These are phyloP conservation scores for Trametes sp. DNA, from an alignment of 1,284 basidiomycete species.

Conservation along the genomic window DNA sequence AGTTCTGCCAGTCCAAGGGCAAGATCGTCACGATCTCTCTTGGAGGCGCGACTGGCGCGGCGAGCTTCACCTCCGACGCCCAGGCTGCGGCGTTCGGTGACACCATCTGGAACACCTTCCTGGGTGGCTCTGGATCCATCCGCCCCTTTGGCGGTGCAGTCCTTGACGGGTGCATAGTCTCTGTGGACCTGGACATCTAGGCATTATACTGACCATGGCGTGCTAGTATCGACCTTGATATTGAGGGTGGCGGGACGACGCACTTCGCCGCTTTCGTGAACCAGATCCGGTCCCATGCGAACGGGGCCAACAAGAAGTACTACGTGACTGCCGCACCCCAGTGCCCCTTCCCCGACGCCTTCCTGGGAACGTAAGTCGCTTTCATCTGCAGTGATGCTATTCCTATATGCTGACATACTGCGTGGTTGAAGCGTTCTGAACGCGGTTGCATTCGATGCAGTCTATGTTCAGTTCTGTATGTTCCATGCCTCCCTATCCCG, in stretches of 20 bases:
- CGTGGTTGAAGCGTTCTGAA: conserved; percentile 50
- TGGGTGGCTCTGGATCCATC: conserved; percentile 61
- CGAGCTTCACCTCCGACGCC: conserved; percentile 58
- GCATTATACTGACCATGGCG: neutral
- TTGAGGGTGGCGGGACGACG: conserved; percentile 63
- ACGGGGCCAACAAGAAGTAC: conserved; percentile 62
- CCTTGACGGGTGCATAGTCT: conserved; percentile 62
- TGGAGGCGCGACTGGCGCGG: conserved; percentile 66
- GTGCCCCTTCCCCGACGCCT: conserved; percentile 70
- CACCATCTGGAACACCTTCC: conserved; percentile 71
- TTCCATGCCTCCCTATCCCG: neutral
- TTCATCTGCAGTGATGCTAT: neutral
- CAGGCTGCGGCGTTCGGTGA: conserved; percentile 61
- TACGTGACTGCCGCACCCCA: conserved; percentile 73
- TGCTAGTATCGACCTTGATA: conserved; percentile 63
- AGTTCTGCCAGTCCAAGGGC: conserved; percentile 67
- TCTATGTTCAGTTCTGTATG: conserved; percentile 69
- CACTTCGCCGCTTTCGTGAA: conserved; percentile 63
- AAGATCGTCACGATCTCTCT: conserved; percentile 72
- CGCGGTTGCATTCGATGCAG: conserved; percentile 63
- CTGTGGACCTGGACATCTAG: neutral
- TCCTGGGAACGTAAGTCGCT: conserved; percentile 49
- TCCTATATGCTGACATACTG: neutral
- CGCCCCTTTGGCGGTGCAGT: conserved; percentile 70
- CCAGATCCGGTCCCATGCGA: conserved; percentile 54